Evolutionary conservation across 2,329 filamentous ascomycete genomes (phyloP).

Genomic region (Trichoderma cornu-damae): DNA sequence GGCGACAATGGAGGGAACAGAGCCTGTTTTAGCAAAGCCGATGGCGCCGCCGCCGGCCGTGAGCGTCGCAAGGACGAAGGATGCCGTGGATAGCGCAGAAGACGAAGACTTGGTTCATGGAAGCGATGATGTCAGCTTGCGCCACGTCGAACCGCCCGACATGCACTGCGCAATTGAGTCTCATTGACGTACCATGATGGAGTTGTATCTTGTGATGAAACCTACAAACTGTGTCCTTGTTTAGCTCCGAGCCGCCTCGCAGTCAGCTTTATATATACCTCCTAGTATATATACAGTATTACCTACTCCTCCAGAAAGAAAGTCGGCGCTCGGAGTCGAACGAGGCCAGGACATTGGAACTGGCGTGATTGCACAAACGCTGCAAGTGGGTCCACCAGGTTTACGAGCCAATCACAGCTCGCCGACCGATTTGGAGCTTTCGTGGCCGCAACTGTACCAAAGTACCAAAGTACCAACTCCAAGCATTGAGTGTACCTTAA

Average conservation of each 20-base stretch:
- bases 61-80: conserved; percentile 71
- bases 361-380: conserved; percentile 20
- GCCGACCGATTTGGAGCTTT: conserved; percentile 32
- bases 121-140: background rate
- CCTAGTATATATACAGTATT: no score
- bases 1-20: conserved; percentile 78
- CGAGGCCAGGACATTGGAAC: conserved; percentile 11
- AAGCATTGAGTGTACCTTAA: background rate
- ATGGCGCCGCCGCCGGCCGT: conserved; percentile 83
- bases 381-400: conserved; percentile 15
- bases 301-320: conserved; percentile 9
- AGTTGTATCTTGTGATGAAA: background rate
- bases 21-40: conserved; percentile 80
- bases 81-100: conserved; percentile 45
- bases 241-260: background rate
- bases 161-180: background rate
- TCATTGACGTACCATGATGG: conserved; percentile 7
- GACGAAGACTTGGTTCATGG: background rate
- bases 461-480: background rate
- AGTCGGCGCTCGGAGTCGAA: conserved; percentile 20
- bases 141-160: background rate
- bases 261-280: background rate
- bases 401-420: conserved; percentile 30
- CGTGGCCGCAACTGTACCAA: conserved; percentile 31
- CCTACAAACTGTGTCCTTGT: background rate